Base-by-base conservation (phyloP, 2,329 filamentous ascomycete genomes). In the Triangularia setosa region DNA sequence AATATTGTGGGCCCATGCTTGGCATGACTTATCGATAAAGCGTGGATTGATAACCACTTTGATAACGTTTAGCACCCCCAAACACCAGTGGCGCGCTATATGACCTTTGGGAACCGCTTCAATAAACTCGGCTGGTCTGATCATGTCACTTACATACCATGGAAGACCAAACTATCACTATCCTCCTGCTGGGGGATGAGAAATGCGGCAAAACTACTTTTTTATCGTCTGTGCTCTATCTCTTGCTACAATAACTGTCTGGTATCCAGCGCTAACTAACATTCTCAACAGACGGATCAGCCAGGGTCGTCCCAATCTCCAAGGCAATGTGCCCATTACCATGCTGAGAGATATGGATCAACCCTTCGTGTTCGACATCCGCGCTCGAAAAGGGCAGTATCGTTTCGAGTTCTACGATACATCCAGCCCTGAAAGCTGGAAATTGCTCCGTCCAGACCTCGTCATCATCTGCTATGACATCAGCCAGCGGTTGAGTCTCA, bases 381-480 rank as follows among this genome's bases (percentile, higher is more conserved):
- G 76, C 61, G 79, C 80, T 48, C 76, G 78, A 68, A 81, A 77
- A 55, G 72, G 77, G 12, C 74, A 76, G 8, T 85, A 83, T 70
- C 79, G 83, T 25, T 79, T 88, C 67, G 83, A 87, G 71, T 86
- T 88, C 69, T 83, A 81, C 68, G 86, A 88, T 71, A 87, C 85
- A 1, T 80, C 82, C 8, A 80, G 79, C 69, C 84, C 86, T 4
- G 81, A 84, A 24, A 83, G 80, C 71, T 89, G 86, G 86, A 81
- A 78, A 56, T 76, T 83, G n/a, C 76, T 87, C 18, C 79, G 79
- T 14, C 86, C 86, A 0, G 82, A 88, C 72, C 75, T 88, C 28
- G 75, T 87, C 59, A 76, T 87, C 27, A 75, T 88, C 64, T 88
- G 86, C 74, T 88, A 84, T 70, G 85, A 87, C 70, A 86, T 88